Conservation (phyloP, 352 stramenopile species). For the Globisporangium paddicum region DNA sequence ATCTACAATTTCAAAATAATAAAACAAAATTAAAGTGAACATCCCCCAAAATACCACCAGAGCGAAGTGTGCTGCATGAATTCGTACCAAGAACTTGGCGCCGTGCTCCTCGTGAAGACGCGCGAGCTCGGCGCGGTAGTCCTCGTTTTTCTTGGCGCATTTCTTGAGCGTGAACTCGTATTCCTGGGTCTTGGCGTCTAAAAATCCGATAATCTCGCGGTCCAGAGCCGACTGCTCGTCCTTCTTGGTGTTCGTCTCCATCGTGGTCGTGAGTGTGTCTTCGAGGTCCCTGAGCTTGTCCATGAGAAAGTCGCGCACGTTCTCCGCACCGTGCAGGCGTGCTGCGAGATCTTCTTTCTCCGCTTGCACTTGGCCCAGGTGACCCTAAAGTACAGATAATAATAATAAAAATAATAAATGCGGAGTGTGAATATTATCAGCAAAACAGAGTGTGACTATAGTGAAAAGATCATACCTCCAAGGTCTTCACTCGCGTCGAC, state of each 20-base stretch:
- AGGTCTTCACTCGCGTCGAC: conserved; percentile 63
- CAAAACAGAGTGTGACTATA: neutral
- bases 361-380: conserved; percentile 59
- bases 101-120: conserved; percentile 48
- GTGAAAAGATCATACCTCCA: conserved; percentile 38
- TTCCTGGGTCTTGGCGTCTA: conserved; percentile 75
- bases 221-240: conserved; percentile 66
- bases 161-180: conserved; percentile 58
- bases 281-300: conserved; percentile 79
- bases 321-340: conserved; percentile 67
- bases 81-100: conserved; percentile 54
- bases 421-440: too few species aligned
- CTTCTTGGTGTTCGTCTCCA: conserved; percentile 51
- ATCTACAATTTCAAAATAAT: conserved; percentile 38
- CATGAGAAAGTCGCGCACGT: conserved; percentile 82
- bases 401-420: too few species aligned
- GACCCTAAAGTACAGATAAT: conserved; percentile 20
- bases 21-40: conserved; percentile 1
- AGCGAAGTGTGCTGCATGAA: too few species aligned
- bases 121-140: conserved; percentile 35
- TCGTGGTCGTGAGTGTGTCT: conserved; percentile 48
- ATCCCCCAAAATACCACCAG: too few species aligned
- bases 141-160: conserved; percentile 51
- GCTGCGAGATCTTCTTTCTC: conserved; percentile 77
- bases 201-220: conserved; percentile 80